Evolutionary conservation across 768 basidiomycete species (phyloP), one percentile per base, ranked within the genome.

Genomic region (Russula abietina): DNA sequence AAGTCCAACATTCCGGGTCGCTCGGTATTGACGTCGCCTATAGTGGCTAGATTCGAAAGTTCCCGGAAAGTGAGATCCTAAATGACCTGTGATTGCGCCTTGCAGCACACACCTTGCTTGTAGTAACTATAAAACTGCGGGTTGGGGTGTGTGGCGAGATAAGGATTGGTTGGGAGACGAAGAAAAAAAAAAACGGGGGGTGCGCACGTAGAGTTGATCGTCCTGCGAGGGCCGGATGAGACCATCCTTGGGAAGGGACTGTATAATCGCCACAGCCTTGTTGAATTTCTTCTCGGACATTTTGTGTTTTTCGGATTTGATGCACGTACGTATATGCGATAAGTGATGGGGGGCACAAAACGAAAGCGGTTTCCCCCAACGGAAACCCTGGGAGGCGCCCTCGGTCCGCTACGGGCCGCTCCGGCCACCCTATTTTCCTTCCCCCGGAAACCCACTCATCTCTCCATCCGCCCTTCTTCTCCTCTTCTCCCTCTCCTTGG

Each of bases 41-140:
- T 71, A 8, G 79, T 92, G 50, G 83, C 93, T 93, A 62, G 56
- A 51, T 50, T 50, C 59, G 17, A 59, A 26, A 41, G 16, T 30
- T 6, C 30, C n/a, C 24, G 57, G 30, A 48, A 57, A 60, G 41
- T 46, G 2, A 26, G 26, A 8, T 46, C 22, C 33, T 26, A 24
- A 57, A 49, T 65, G 24, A 55, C 73, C 59, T 2, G 50, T n/a
- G 17, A 38, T 51, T 33, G 41, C 50, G 36, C 45, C 54, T 33
- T 5, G 51, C 41, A 43, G 16, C 14, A 56, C 73, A 28, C 54
- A 88, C 93, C 92, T 81, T 96, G 94, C 82, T 98, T 99, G 83
- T 80, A 98, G 74, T 87, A 84, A 68, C 80, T 81, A 80, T 98
- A 99, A 81, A 97, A 97, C 95, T 98, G 70, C 22, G 16, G 22